Evolutionary conservation across 1,284 basidiomycete genomes (phyloP), one percentile per base, ranked within the genome.

Genomic region (Sporisorium sorghi): DNA sequence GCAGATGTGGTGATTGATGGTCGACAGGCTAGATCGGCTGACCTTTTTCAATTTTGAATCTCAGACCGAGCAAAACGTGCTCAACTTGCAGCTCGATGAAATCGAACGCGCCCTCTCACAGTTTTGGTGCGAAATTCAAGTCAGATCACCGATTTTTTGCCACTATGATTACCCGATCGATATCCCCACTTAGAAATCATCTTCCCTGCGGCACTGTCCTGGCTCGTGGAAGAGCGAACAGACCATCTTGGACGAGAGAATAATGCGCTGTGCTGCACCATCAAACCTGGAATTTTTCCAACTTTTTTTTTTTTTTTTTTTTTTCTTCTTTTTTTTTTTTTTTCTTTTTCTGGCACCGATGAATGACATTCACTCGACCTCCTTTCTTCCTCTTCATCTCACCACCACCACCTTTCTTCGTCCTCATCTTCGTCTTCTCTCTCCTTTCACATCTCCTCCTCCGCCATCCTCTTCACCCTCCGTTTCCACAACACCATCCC

Each of bases 221-320:
- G 15, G 35, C 35, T 37, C 35, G 35, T 33, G 35, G n/a, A 28
- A 24, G 26, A 37, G 43, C 46, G 47, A 58, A 50, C 37, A 50
- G 56, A 43, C 47, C 47, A 40, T 42, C 48, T 8, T 15, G 14
- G 14, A 12, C n/a, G n/a, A n/a, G n/a, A n/a, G n/a, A 7, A 5
- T 9, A 21, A 47, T 50, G 64, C 48, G 52, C 58, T 66, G 24
- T 46, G 57, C 57, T 66, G 63, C 60, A 56, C 63, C 52, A 35
- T 9, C 30, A 10, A 32, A 39, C 15, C 48, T 49, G 50, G 47
- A 39, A 48, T 58, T 47, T 59, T 51, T 56, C 33, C 17, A 28
- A n/a, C 14, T 46, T 53, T 58, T 48, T 33, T 35, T 42, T 30
- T 33, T 43, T 58, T 55, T 53, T 54, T 21, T 23, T 46, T 9